Base-by-base conservation (phyloP, 352 stramenopile species). In the Globisporangium carolinianum region DNA sequence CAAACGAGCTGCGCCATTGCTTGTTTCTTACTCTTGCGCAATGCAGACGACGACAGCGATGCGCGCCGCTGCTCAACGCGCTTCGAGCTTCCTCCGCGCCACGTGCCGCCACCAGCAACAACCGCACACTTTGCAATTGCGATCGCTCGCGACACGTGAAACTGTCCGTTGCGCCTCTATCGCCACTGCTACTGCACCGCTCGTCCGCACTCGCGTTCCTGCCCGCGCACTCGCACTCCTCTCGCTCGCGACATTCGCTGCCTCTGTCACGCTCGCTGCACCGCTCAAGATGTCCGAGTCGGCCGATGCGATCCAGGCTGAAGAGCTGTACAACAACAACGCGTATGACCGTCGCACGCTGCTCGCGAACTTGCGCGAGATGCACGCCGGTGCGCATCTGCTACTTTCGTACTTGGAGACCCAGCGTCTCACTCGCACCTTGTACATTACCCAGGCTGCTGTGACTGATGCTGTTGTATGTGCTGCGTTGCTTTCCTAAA, bases 271-370 rank as follows among this genome's bases (percentile, higher is more conserved):
- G 15, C 47, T 65, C 43, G 58, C 62, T 43, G 50, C 59, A 38
- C 66, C 57, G 9, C 15, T 47, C 18, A 74, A 72, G 61, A 66
- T 50, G 18, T 85, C 79, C 66, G 81, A 91, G 47, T 91, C 83
- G 0, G 62, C 79, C 6, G 69, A 78, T 47, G 79, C 81, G 11
- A 66, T 87, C 41, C 72, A 82, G 50, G 81, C 83, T 12, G 83
- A 94, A 60, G 85, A 94, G 62, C 75, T 88, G 55, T 94, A 91
- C 68, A 82, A 89, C 57, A 73, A 90, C 70, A 76, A 76, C 46
- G 60, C 53, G 32, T 89, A 90, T 62, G 78, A 90, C 63, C 85
- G 85, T 36, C 79, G 71, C 42, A 70, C 86, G 63, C 68, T 93
- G 45, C 71, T 90, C 18, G 58, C 72, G 17, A 73, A 83, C 43